Conservation (phyloP, 148 eudicot species). For the Rhododendron williamsianum region DNA sequence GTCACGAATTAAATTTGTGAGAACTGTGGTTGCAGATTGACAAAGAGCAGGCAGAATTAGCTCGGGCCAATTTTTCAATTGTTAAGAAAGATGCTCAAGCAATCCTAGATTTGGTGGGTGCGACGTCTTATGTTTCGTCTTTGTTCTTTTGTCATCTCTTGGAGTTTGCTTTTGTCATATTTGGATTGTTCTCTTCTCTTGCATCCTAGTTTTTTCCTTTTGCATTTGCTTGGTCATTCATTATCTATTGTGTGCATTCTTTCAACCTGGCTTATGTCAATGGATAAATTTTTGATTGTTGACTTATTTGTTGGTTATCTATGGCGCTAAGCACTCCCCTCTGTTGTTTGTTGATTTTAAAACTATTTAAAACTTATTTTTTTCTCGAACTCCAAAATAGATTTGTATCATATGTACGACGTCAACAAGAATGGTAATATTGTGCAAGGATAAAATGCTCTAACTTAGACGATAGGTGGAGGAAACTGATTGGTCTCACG, state of each 20-base stretch:
- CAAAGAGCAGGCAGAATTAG: slow-evolving; percentile 83
- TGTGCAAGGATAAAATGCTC: not conserved
- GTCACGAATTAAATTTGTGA: not conserved
- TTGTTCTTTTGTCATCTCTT: not conserved
- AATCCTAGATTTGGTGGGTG: slow-evolving; percentile 74
- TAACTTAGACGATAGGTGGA: not conserved
- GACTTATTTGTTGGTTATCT: not conserved
- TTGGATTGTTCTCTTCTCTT: not conserved
- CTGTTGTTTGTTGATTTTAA: not conserved
- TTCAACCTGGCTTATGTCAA: not conserved
- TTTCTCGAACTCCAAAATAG: not conserved
- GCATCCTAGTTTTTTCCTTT: not conserved
- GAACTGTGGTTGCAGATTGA: slow-evolving; percentile 50
- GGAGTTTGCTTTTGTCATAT: not conserved
- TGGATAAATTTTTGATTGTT: not conserved
- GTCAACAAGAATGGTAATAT: not conserved
- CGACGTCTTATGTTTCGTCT: not conserved
- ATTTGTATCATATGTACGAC: not conserved
- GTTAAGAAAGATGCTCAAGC: slow-evolving; percentile 81
- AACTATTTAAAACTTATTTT: not conserved
- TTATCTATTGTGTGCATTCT: not conserved
- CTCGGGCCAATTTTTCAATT: slow-evolving; percentile 70
- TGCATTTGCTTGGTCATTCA: not conserved
- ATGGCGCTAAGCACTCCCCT: not conserved
- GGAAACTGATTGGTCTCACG: not conserved